Percentiles rank a stretch among this genome's conserved stretches.
Evolutionary conservation across 2,329 filamentous ascomycete species (phyloP).

Genomic region (Saccharata proteae): DNA sequence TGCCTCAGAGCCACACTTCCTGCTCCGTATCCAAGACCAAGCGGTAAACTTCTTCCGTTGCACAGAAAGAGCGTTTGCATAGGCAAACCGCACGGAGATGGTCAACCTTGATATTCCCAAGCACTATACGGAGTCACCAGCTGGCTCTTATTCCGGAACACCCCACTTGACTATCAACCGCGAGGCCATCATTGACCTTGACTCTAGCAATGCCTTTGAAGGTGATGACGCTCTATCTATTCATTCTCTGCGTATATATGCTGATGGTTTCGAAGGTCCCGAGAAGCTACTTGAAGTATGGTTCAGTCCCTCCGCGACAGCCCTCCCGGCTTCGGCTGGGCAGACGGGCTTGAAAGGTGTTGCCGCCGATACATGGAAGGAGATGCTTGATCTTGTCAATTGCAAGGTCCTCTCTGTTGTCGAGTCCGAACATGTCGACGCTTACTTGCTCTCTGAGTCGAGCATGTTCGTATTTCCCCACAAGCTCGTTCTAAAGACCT

Average conservation of each 20-base stretch:
- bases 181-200: conserved; percentile 81
- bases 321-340: conserved; percentile 57
- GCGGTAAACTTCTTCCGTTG: conserved; percentile 1
- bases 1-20: conserved; percentile 15
- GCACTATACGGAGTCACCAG: conserved; percentile 72
- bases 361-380: conserved; percentile 74
- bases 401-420: conserved; percentile 96
- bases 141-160: conserved; percentile 60
- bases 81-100: conserved; percentile 50
- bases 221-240: conserved; percentile 39
- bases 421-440: conserved; percentile 86
- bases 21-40: conserved; percentile 1
- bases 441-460: conserved; percentile 93
- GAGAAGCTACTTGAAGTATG: conserved; percentile 98
- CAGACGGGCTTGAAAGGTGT: conserved; percentile 79
- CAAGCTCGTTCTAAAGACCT: conserved; percentile 98
- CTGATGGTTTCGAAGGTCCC: conserved; percentile 47
- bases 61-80: conserved; percentile 12
- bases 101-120: conserved; percentile 68
- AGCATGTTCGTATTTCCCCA: conserved; percentile 99
- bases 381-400: conserved; percentile 95
- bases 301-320: conserved; percentile 72
- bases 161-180: conserved; percentile 95
- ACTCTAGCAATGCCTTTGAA: conserved; percentile 94
- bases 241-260: neutral